Evolutionary conservation across 192 early-diverging fungal species (phyloP).

Genomic region (Backusella morwellensis): DNA sequence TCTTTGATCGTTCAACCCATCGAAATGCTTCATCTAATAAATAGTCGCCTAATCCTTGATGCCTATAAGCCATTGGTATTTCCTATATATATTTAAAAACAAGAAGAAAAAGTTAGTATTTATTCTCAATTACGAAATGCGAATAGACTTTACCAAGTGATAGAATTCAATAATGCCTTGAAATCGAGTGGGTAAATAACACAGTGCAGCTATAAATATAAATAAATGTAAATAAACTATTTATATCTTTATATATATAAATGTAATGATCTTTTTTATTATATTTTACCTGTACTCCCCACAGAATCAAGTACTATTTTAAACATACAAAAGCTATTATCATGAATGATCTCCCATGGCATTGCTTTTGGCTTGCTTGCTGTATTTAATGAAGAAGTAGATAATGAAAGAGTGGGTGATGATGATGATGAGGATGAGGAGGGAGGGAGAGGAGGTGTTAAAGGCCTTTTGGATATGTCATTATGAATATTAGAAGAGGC

Average conservation of each 20-base stretch:
- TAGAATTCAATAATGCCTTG: constrained; percentile 16
- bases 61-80: constrained; percentile 24
- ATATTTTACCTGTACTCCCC: constrained; percentile 9
- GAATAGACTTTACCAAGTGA: constrained; percentile 11
- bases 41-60: constrained; percentile 24
- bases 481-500: neutral
- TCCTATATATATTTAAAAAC: constrained; percentile 15
- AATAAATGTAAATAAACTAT: neutral
- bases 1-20: constrained; percentile 20
- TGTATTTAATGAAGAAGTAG: neutral
- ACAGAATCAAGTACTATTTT: constrained; percentile 7
- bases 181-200: constrained; percentile 18
- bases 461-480: neutral
- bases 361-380: neutral
- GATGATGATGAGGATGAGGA: neutral
- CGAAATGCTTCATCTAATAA: constrained; percentile 22
- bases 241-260: neutral
- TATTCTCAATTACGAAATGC: no score
- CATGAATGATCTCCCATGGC: neutral
- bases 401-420: neutral
- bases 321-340: constrained; percentile 16
- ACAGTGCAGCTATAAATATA: constrained; percentile 13
- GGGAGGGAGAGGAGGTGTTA: neutral
- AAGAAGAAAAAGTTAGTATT: neutral
- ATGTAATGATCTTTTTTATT: neutral